phyloP scores from a whole-genome alignment of 2,329 filamentous ascomycete genomes.

The Fusarium heterosporum region DNA sequence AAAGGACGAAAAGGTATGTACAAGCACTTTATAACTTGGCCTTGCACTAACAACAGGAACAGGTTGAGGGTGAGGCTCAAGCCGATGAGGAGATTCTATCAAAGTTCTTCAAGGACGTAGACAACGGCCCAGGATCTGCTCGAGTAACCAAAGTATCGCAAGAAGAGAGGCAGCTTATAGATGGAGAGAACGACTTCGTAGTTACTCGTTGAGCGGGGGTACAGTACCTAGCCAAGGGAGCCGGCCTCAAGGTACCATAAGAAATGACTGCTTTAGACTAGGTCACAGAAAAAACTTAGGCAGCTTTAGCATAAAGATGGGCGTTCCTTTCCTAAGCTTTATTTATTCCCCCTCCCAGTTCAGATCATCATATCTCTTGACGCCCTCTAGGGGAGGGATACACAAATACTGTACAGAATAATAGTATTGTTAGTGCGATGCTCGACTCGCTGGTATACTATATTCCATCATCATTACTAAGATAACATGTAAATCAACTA shows the following conservation, averaged over 20 bases:
- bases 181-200: conserved; percentile 76
- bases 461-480: conserved; percentile 4
- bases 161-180: conserved; percentile 71
- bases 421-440: neutral
- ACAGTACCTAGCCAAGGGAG: neutral
- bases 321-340: no score
- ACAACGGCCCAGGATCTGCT: conserved; percentile 78
- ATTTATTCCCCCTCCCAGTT: no score
- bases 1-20: conserved; percentile 63
- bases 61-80: conserved; percentile 94
- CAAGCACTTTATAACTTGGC: neutral
- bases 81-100: conserved; percentile 73
- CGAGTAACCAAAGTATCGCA: conserved; percentile 80
- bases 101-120: conserved; percentile 78
- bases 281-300: no score
- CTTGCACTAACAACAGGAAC: conserved; percentile 28
- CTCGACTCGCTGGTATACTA: neutral
- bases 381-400: no score
- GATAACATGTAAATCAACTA: neutral
- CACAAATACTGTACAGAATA: neutral
- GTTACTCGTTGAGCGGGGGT: conserved; percentile 56
- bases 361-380: no score
- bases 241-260: no score
- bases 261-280: no score
- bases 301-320: no score